Percentiles rank a stretch among this genome's conserved stretches.
Evolutionary conservation across 345 rosid genomes (phyloP).

Genomic region (Populus tremula): DNA sequence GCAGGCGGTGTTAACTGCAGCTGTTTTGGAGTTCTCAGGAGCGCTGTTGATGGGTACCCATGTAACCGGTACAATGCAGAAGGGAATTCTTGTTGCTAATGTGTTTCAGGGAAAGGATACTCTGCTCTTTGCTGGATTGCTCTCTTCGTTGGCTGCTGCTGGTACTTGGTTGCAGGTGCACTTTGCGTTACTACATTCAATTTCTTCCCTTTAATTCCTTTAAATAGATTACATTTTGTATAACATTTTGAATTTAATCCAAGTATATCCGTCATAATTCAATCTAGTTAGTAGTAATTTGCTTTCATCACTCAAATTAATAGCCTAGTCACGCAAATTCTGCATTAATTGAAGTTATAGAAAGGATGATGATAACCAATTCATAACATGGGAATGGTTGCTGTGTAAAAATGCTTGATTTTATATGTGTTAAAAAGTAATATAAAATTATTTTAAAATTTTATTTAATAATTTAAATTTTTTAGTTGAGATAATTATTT

Average conservation of each 20-base stretch:
- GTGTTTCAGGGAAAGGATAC: slow-evolving; percentile 86
- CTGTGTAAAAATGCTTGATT: too few species aligned
- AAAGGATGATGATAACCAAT: background rate
- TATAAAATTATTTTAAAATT: too few species aligned
- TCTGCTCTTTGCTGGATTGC: slow-evolving; percentile 79
- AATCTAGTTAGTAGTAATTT: background rate
- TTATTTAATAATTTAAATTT: too few species aligned
- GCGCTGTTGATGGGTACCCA: slow-evolving; percentile 97
- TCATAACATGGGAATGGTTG: too few species aligned
- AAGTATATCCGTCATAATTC: background rate
- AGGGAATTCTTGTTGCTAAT: slow-evolving; percentile 80
- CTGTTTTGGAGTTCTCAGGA: slow-evolving; percentile 90
- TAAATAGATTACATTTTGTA: background rate
- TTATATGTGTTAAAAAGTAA: too few species aligned
- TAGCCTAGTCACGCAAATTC: background rate
- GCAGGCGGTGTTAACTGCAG: slow-evolving; percentile 87
- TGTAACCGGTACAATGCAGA: slow-evolving; percentile 98
- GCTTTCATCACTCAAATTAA: background rate
- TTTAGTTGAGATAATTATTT: too few species aligned
- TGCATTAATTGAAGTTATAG: background rate
- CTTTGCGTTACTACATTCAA: background rate
- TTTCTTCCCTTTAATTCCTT: background rate
- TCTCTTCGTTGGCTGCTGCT: slow-evolving; percentile 87
- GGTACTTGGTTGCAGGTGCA: slow-evolving; percentile 97
- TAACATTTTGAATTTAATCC: background rate